Evolutionary conservation across 2,329 filamentous ascomycete genomes (phyloP), one percentile per base, ranked within the genome.

Genomic region (Trichoderma polysporum): DNA sequence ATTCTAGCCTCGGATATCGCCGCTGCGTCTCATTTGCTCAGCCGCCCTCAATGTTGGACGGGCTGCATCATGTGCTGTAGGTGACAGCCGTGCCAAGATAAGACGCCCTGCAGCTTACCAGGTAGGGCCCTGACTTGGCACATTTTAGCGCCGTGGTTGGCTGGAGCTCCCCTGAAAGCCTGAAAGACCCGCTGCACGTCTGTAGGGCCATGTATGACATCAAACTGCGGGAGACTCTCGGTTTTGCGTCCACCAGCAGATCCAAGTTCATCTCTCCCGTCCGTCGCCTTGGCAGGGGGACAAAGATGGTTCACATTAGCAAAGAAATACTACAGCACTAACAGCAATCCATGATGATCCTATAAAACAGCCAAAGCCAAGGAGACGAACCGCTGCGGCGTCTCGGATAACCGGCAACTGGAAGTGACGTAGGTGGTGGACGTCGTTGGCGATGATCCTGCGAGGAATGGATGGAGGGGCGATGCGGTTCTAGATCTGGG

Each of bases 401-500:
- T 66, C 41, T 60, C 63, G 63, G 63, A 60, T 66, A 66, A 66
- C 29, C 63, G 63, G 63, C 63, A 47, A 45, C 17, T 31, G n/a
- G 41, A n/a, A 25, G 54, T 66, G 63, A 66, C 63, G 63, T 66
- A 66, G 39, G 53, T 60, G 63, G 56, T 25, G 33, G n/a, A 47
- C 13, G 17, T 31, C 17, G 19, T n/a, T 37, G 29, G 22, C 19
- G 60, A 41, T 62, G 59, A 62, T 62, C 47, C 37, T 39, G 47
- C 15, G 52, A 47, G 41, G 41, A 45, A 57, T 56, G 54, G 4
- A 27, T 29, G 22, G 47, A 39, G 33, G 25, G 22, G 41, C 19
- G 39, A 47, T 31, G 37, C 56, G 39, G 59, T 63, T 63, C 60
- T 54, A 63, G 60, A 63, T 63, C 27, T 54, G 58, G 41, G 13